Base-by-base conservation (phyloP, 2,329 filamentous ascomycete genomes). In the Ascochyta koolunga region DNA sequence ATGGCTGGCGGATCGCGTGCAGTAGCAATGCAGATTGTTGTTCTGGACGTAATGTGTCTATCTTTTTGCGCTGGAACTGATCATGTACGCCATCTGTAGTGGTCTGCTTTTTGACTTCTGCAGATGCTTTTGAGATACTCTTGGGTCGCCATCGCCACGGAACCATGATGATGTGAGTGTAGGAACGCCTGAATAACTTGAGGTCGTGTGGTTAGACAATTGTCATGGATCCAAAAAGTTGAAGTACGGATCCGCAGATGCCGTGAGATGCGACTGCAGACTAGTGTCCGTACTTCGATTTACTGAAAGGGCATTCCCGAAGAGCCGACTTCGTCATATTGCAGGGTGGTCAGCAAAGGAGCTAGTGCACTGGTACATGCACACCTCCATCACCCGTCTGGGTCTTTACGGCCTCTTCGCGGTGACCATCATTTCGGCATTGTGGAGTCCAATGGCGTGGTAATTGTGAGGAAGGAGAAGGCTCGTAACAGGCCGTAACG, bases 1-100 rank as follows among this genome's bases (percentile, higher is more conserved):
- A 86, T 44, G 77, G 77, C 58, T 84, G 77, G 27, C 77, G 78
- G 25, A 79, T 70, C 0, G 74, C 81, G 60, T 83, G 78, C 2
- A 86, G 67, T 16, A 85, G 64, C 5, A 86, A 65, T 0, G 79
- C 81, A 6, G 76, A 76, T 54, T 85, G 83, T 53, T 47, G 54
- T 36, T 59, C 29, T 1, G 70, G 66, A 16, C 61, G 19, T 6
- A 29, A 4, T 5, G 41, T 27, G 13, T 44, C 32, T 29, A 39
- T 24, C 16, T 33, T 27, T 6, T 39, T 54, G 33, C 44, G 54
- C 27, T 65, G 60, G 9, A 61, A 64, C 4, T 58, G 48, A 18
- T 55, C 16, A 7, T 56, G 32, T 38, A 16, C 22, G 16, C 36
- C 38, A 24, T 48, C 27, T n/a, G 25, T 19, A 19, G 37, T 38